Evolutionary conservation across 2,329 filamentous ascomycete genomes (phyloP).

Genomic region (Leptographium flavum): DNA sequence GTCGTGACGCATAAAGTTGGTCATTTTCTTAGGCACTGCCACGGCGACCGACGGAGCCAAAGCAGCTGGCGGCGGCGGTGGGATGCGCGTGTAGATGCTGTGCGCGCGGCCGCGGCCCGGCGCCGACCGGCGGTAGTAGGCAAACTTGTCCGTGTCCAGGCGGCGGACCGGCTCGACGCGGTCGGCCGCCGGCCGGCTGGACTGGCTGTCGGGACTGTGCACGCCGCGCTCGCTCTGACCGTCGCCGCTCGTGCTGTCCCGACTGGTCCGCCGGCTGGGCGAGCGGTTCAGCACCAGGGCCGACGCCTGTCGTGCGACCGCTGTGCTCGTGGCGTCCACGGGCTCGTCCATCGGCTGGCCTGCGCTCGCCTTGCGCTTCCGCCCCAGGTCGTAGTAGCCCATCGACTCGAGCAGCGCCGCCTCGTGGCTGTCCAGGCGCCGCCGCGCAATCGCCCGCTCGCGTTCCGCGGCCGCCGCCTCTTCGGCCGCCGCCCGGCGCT

Average conservation of each 20-base stretch:
- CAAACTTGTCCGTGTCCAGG: neutral
- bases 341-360: constrained; percentile 12
- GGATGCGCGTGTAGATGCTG: constrained; percentile 10
- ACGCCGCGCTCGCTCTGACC: neutral
- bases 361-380: constrained; percentile 6
- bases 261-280: neutral
- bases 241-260: neutral
- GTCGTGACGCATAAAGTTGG: constrained; percentile 10
- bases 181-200: no score
- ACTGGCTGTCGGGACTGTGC: neutral
- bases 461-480: constrained; percentile 21
- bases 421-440: constrained; percentile 14
- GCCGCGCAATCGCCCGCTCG: constrained; percentile 6
- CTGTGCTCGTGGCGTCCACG: constrained; percentile 15
- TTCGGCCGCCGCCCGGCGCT: constrained; percentile 20
- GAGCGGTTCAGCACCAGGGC: neutral
- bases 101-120: constrained; percentile 23
- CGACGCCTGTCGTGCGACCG: constrained; percentile 18
- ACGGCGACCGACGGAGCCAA: neutral
- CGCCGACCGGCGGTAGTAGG: constrained; percentile 23
- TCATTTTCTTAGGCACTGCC: neutral
- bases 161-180: no score
- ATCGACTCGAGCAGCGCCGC: constrained; percentile 10
- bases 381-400: constrained; percentile 7
- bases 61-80: neutral